Percentiles rank a stretch among this genome's conserved stretches.
Evolutionary conservation across 371 early-diverging fungal species (phyloP).

Genomic region (Mucor racemosus): DNA sequence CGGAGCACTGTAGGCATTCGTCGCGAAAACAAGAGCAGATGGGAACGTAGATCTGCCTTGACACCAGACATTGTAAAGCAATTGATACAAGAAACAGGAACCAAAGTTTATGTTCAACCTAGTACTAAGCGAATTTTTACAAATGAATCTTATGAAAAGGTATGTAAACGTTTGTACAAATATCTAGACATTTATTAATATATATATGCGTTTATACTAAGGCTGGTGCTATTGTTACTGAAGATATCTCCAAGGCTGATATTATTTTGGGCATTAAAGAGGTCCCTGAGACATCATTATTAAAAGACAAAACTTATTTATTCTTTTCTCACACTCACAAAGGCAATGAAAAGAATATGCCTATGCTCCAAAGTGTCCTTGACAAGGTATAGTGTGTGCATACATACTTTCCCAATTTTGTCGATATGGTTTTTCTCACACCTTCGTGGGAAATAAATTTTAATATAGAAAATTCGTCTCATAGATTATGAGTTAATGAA

Average conservation of each 20-base stretch:
- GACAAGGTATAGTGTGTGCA: constrained; percentile 72
- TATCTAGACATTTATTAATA: neutral
- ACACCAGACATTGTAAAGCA: constrained; percentile 79
- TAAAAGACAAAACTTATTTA: constrained; percentile 89
- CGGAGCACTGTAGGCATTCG: constrained; percentile 75
- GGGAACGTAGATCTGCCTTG: constrained; percentile 93
- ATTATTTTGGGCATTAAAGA: constrained; percentile 97
- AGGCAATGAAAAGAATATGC: constrained; percentile 93
- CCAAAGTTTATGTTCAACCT: constrained; percentile 88
- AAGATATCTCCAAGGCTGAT: constrained; percentile 89
- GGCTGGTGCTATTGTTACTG: constrained; percentile 89
- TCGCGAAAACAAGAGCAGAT: constrained; percentile 93
- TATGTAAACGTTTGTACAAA: constrained; percentile 20
- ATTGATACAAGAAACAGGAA: constrained; percentile 82
- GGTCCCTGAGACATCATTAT: constrained; percentile 82
- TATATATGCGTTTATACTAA: constrained; percentile 22
- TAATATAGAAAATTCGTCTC: constrained; percentile 78
- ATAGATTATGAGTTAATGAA: constrained; percentile 97
- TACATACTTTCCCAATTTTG: neutral
- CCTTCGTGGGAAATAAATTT: constrained; percentile 23
- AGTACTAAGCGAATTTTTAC: constrained; percentile 89
- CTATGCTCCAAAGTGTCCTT: constrained; percentile 82
- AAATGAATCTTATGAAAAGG: constrained; percentile 80
- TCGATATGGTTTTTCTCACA: constrained; percentile 20
- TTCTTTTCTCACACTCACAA: constrained; percentile 98